Evolutionary conservation across 768 basidiomycete species (phyloP), one percentile per base, ranked within the genome.

Genomic region (Piloderma croceum): DNA sequence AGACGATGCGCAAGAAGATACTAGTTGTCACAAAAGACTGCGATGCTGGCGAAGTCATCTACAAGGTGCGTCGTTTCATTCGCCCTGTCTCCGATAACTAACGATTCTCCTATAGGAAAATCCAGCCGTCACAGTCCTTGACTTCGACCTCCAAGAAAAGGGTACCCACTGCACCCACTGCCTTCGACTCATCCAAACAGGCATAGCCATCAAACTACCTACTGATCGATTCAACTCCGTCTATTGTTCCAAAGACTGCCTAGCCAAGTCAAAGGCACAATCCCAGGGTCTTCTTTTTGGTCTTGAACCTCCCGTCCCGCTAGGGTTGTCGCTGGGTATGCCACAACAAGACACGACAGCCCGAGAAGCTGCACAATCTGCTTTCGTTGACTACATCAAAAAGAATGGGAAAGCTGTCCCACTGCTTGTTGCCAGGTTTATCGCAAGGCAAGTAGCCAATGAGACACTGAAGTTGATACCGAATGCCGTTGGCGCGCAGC

Each of bases 81-180:
- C 24, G 31, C 33, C 32, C 36, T 44, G 11, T 40, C 33, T 23
- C 35, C 24, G 39, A 36, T 45, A 31, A 49, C 35, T 38, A 23
- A 11, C 29, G 46, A 32, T 21, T 40, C 24, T 24, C 19, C n/a
- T 10, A 34, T 49, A 91, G 88, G 88, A 91, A 67, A 65, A 71
- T 46, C 83, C 88, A 6, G 68, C 88, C 15, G 77, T 85, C 27
- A 65, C 83, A 9, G 78, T 68, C 21, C 75, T 91, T 17, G 89
- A 90, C 51, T 52, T 65, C 1, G 89, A 90, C 50, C 65, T 91
- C 15, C 75, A 83, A 60, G 65, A 67, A 25, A 73, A 74, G 37
- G 81, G 81, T 17, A 75, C 76, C 3, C 68, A 89, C 48, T 91
- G 88, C 56, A 72, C 77, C 13, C 77, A 85, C 48, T 91, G 88